These are phyloP conservation scores for Trichosporon ovoides DNA, from an alignment of 1,284 basidiomycete species.

Conservation along the genomic window DNA sequence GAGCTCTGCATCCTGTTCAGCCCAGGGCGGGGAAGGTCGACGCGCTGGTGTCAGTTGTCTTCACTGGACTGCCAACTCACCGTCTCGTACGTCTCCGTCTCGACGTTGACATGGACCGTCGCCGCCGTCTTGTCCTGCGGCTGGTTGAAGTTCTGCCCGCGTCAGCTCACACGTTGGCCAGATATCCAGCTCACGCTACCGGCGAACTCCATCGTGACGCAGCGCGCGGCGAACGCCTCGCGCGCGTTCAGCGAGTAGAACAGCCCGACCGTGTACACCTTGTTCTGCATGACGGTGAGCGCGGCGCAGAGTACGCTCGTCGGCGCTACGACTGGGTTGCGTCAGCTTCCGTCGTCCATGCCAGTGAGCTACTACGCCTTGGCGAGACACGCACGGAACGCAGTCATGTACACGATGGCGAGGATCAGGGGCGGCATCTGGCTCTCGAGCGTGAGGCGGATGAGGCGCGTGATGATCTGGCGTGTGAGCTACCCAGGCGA, in stretches of 20 bases:
- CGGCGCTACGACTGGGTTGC: slow-evolving; percentile 14
- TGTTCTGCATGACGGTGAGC: slow-evolving; percentile 27
- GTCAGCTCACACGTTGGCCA: not conserved
- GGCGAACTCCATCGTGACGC: slow-evolving; percentile 8
- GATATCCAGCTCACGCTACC: not conserved
- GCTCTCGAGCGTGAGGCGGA: slow-evolving; percentile 30
- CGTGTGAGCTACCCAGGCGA: not conserved
- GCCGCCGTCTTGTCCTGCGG: not conserved
- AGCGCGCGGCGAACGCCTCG: not conserved
- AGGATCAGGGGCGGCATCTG: slow-evolving; percentile 28
- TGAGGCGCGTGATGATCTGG: slow-evolving; percentile 24
- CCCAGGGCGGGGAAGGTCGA: not conserved
- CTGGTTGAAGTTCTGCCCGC: not conserved
- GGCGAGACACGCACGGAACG: slow-evolving; percentile 19
- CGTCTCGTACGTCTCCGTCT: slow-evolving; percentile 19
- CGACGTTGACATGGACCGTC: slow-evolving; percentile 23
- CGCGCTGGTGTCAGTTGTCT: not conserved
- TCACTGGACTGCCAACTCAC: not conserved
- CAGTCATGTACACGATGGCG: slow-evolving; percentile 22
- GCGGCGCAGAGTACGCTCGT: slow-evolving; percentile 20
- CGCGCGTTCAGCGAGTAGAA: slow-evolving; percentile 29
- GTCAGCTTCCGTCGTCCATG: not conserved
- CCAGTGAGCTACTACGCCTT: not conserved
- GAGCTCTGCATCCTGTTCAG: not conserved
- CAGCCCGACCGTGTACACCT: slow-evolving; percentile 29